phyloP scores from a whole-genome alignment of 768 basidiomycete species.

The Lanmaoa rubissima region DNA sequence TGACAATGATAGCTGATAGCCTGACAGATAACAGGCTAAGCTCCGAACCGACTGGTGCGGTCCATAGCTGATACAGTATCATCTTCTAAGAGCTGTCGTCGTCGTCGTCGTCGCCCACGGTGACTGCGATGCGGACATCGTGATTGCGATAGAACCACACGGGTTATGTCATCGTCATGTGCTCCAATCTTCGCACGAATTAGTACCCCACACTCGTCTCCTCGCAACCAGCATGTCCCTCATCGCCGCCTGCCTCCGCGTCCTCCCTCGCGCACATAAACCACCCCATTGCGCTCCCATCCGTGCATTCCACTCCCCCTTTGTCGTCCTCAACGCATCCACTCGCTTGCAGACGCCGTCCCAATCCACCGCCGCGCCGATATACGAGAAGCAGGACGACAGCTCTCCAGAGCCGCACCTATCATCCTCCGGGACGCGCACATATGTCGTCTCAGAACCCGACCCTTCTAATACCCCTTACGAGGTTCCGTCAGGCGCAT shows the following conservation, averaged over 20 bases:
- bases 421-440: constrained; percentile 48
- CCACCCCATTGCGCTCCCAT: background rate
- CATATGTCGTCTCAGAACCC: constrained; percentile 74
- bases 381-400: constrained; percentile 66
- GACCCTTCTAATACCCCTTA: constrained; percentile 61
- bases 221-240: constrained; percentile 25
- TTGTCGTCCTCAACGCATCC: constrained; percentile 47
- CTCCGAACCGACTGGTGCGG: background rate
- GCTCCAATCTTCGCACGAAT: constrained; percentile 26
- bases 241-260: background rate
- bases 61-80: background rate
- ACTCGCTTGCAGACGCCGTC: constrained; percentile 33
- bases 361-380: constrained; percentile 28
- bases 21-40: background rate
- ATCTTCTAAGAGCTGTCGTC: background rate
- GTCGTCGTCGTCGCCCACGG: background rate
- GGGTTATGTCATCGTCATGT: constrained; percentile 29
- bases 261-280: constrained; percentile 3
- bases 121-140: background rate
- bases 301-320: constrained; percentile 68
- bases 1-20: background rate
- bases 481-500: constrained; percentile 71
- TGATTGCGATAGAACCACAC: background rate
- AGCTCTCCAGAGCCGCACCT: constrained; percentile 46
- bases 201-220: constrained; percentile 7